Percentiles rank a stretch among this genome's conserved stretches.
Conservation (phyloP, 805 yeast species). For the Lachancea cidri region DNA sequence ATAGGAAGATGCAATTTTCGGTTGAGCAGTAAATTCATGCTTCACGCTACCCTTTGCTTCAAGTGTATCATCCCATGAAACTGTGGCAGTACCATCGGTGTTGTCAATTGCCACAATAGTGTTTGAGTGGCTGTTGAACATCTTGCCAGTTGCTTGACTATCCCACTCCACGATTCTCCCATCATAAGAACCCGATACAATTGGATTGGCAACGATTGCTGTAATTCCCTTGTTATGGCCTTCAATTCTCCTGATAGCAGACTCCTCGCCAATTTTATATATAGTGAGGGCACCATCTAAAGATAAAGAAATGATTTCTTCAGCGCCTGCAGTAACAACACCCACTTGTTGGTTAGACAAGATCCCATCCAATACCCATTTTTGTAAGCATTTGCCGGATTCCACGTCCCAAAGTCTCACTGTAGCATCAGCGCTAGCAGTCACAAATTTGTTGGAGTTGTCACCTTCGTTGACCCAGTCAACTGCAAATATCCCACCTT, state of each 20-base stretch:
- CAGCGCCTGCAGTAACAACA: slow-evolving; percentile 49
- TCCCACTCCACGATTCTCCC: slow-evolving; percentile 69
- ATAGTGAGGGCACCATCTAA: slow-evolving; percentile 66
- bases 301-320: slow-evolving; percentile 59
- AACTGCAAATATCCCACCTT: slow-evolving; percentile 77
- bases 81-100: slow-evolving; percentile 37
- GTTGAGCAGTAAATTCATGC: slow-evolving; percentile 42
- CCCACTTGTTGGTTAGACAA: slow-evolving; percentile 76
- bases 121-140: slow-evolving; percentile 52
- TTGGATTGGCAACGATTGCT: slow-evolving; percentile 38
- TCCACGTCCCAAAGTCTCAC: slow-evolving; percentile 61
- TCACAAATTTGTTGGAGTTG: slow-evolving; percentile 45
- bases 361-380: slow-evolving; percentile 46
- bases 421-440: slow-evolving; percentile 79
- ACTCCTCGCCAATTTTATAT: slow-evolving; percentile 39
- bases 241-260: slow-evolving; percentile 36
- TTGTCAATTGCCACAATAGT: slow-evolving; percentile 51
- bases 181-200: slow-evolving; percentile 72
- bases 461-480: slow-evolving; percentile 59
- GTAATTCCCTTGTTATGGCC: slow-evolving; percentile 88
- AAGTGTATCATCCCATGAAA: slow-evolving; percentile 87
- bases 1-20: slow-evolving; percentile 40
- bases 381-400: slow-evolving; percentile 38
- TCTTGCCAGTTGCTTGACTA: slow-evolving; percentile 32
- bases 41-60: slow-evolving; percentile 31